phyloP scores from a whole-genome alignment of 78 protist genomes.

The Chrysochromulina parva region DNA sequence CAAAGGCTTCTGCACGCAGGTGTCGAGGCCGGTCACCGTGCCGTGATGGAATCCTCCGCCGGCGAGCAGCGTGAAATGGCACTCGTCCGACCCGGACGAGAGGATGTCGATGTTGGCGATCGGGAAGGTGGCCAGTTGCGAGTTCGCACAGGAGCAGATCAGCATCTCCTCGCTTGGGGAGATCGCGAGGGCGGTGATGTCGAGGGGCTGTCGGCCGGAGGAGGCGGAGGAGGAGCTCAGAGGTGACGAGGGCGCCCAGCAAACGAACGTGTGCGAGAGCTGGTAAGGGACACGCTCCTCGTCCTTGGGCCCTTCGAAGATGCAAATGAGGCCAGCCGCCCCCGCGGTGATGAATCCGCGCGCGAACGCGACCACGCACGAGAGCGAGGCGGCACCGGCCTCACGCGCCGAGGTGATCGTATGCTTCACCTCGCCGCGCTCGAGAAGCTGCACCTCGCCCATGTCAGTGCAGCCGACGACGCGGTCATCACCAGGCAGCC shows the following conservation, averaged over 20 bases:
- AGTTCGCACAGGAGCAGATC: background rate
- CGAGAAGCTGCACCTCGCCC: background rate
- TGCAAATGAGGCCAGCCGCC: background rate
- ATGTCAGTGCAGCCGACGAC: background rate
- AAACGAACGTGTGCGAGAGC: background rate
- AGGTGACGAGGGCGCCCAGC: background rate
- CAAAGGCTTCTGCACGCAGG: slow-evolving; percentile 41
- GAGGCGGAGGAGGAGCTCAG: too few relatives aligned
- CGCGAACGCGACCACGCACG: background rate
- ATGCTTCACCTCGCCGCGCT: background rate
- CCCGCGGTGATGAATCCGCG: slow-evolving; percentile 30
- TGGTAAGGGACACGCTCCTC: background rate
- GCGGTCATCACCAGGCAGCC: background rate
- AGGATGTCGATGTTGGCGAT: slow-evolving; percentile 49
- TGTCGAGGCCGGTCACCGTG: slow-evolving; percentile 30
- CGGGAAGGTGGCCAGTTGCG: slow-evolving; percentile 44
- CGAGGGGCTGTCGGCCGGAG: background rate
- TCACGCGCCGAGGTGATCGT: background rate
- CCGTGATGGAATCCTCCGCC: background rate
- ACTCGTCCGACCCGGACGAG: background rate
- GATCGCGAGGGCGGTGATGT: background rate
- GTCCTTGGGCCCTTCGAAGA: background rate
- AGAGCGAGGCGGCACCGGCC: background rate
- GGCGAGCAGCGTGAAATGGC: background rate
- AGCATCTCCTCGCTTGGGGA: slow-evolving; percentile 54